Conservation (phyloP, 1,284 basidiomycete genomes). For the Boletus calvinii region DNA sequence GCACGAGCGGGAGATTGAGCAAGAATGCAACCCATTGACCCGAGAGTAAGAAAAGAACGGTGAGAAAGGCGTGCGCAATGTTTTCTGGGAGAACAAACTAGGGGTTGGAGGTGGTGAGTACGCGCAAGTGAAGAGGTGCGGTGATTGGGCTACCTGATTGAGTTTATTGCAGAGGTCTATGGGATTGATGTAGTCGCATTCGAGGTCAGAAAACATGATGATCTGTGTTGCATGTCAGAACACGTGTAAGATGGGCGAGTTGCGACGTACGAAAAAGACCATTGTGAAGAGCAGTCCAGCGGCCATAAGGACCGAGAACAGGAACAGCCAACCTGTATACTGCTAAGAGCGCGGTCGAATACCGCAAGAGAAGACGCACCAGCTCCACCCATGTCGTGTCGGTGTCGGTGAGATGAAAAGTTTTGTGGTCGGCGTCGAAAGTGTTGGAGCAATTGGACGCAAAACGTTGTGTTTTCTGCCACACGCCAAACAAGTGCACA, state of each 20-base stretch:
- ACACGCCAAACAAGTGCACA: conserved; percentile 30
- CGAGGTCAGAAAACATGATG: conserved; percentile 99
- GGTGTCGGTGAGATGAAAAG: background rate
- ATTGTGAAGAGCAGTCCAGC: conserved; percentile 93
- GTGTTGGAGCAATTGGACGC: conserved; percentile 1
- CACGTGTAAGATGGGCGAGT: background rate
- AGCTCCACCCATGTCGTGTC: conserved; percentile 29
- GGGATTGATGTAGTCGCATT: conserved; percentile 99
- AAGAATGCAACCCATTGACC: conserved; percentile 96
- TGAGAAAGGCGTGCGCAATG: conserved; percentile 90
- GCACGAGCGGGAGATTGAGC: conserved; percentile 88
- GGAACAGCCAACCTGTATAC: conserved; percentile 83
- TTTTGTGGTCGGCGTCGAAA: background rate
- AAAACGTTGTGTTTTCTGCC: conserved; percentile 26
- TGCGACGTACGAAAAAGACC: conserved; percentile 90
- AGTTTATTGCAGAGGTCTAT: conserved; percentile 99
- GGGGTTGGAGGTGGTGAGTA: conserved; percentile 2
- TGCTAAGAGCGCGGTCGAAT: background rate
- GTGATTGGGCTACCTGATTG: conserved; percentile 72
- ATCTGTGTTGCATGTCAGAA: conserved; percentile 56
- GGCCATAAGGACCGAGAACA: conserved; percentile 91
- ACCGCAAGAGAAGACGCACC: conserved; percentile 20
- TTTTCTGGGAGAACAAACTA: conserved; percentile 99
- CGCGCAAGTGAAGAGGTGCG: background rate
- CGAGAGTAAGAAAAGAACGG: conserved; percentile 84